Percentiles rank a stretch among this genome's conserved stretches.
Evolutionary conservation across 176 grass and related monocot genomes (phyloP).

Genomic region (Ensete ventricosum): DNA sequence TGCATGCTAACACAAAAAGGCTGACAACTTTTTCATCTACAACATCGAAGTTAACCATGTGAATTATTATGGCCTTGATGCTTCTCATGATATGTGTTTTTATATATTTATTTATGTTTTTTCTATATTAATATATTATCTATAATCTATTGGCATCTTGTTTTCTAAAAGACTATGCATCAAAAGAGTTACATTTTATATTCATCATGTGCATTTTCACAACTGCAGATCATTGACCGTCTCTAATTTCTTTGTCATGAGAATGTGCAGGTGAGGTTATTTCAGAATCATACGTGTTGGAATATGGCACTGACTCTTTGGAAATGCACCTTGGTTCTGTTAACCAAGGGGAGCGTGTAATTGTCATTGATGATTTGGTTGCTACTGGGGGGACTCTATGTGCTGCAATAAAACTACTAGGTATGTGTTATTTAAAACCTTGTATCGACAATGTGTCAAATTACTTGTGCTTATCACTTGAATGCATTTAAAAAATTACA

Average conservation of each 20-base stretch:
- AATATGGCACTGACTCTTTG: slow-evolving; percentile 89
- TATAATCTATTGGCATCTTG: not conserved
- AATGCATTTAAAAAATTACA: too few relatives aligned
- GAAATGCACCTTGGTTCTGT: slow-evolving; percentile 87
- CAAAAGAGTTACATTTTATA: too few relatives aligned
- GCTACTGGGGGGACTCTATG: slow-evolving; percentile 85
- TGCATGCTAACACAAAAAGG: too few relatives aligned
- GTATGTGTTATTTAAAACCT: slow-evolving; percentile 26
- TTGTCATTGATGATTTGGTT: slow-evolving; percentile 82
- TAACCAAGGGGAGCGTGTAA: slow-evolving; percentile 35
- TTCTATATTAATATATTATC: not conserved
- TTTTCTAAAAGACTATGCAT: not conserved
- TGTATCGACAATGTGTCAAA: too few relatives aligned
- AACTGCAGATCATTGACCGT: not conserved
- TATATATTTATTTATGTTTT: not conserved
- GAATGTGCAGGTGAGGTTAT: slow-evolving; percentile 60
- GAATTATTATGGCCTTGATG: too few relatives aligned
- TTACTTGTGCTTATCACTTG: too few relatives aligned
- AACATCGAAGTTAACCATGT: too few relatives aligned
- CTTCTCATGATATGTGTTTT: too few relatives aligned
- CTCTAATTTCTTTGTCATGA: not conserved
- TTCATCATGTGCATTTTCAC: not conserved
- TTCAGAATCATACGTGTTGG: slow-evolving; percentile 72
- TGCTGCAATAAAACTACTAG: slow-evolving; percentile 84
- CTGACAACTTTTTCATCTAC: too few relatives aligned